Conservation (phyloP, 202 grass and related monocot genomes). For the Digitaria exilis region DNA sequence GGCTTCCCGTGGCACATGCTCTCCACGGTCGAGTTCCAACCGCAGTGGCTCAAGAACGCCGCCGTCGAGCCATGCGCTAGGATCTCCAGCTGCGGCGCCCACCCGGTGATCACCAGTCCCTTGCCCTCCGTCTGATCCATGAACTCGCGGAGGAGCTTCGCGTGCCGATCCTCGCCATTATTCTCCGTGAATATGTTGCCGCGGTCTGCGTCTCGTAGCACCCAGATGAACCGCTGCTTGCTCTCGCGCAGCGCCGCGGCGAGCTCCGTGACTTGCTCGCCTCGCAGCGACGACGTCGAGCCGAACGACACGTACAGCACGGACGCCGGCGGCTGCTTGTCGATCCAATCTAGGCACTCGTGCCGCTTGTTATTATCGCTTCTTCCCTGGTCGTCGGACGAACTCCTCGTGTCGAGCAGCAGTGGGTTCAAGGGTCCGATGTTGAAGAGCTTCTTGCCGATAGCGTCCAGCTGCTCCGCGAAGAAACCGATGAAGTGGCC, state of each 20-base stretch:
- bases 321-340: slow-evolving; percentile 38
- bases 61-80: slow-evolving; percentile 54
- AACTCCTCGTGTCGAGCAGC: not conserved
- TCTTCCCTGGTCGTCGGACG: not conserved
- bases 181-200: not conserved
- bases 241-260: not conserved
- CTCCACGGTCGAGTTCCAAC: slow-evolving; percentile 82
- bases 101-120: slow-evolving; percentile 51
- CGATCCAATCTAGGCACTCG: slow-evolving; percentile 51
- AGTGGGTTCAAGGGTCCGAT: not conserved
- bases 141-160: slow-evolving; percentile 32
- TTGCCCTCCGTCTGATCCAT: not conserved
- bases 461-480: not conserved
- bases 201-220: not conserved
- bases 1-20: slow-evolving; percentile 61
- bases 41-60: slow-evolving; percentile 83
- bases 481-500: slow-evolving; percentile 28
- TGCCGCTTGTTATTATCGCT: not conserved
- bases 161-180: not conserved
- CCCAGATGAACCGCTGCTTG: not conserved
- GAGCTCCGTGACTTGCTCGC: slow-evolving; percentile 17
- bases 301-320: slow-evolving; percentile 67
- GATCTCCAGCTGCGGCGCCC: slow-evolving; percentile 78
- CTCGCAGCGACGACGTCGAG: slow-evolving; percentile 27
- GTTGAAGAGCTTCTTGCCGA: slow-evolving; percentile 28